Conservation (phyloP, 1,284 basidiomycete genomes). For the Marasmius tenuissimus region DNA sequence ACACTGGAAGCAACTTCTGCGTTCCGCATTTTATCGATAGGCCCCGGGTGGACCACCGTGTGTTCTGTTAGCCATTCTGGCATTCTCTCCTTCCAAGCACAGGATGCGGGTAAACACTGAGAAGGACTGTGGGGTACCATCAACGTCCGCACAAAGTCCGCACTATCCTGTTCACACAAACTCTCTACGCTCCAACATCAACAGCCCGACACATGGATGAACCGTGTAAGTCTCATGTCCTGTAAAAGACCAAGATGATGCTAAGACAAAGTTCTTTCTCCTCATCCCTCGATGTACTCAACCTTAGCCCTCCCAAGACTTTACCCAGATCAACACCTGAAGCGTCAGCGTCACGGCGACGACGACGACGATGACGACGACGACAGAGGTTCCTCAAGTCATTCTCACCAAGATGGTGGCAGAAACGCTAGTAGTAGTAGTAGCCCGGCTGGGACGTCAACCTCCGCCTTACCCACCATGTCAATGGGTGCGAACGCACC, state of each 20-base stretch:
- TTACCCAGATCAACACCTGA: neutral
- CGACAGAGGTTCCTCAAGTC: neutral
- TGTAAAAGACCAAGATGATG: neutral
- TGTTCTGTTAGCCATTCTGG: too few relatives aligned
- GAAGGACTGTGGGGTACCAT: neutral
- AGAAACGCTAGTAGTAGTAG: neutral
- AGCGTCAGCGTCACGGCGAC: neutral
- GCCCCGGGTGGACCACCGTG: too few relatives aligned
- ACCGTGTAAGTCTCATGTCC: neutral
- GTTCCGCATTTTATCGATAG: too few relatives aligned
- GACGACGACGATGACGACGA: conserved; percentile 5
- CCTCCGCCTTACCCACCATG: neutral
- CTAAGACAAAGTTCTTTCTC: neutral
- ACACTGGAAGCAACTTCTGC: too few relatives aligned
- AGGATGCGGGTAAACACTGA: neutral
- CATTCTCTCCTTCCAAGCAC: neutral
- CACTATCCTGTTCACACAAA: too few relatives aligned
- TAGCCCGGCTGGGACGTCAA: neutral
- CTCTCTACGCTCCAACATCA: too few relatives aligned
- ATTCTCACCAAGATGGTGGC: neutral
- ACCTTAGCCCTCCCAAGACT: neutral
- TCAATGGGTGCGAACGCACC: neutral
- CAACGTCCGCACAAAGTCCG: conserved; percentile 1
- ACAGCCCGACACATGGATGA: neutral
- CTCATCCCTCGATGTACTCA: neutral